A percentile compares a stretch with the other conserved stretches of the same genome.
phyloP scores from a whole-genome alignment of 2,329 filamentous ascomycete genomes.

The Didymella arachidicola region DNA sequence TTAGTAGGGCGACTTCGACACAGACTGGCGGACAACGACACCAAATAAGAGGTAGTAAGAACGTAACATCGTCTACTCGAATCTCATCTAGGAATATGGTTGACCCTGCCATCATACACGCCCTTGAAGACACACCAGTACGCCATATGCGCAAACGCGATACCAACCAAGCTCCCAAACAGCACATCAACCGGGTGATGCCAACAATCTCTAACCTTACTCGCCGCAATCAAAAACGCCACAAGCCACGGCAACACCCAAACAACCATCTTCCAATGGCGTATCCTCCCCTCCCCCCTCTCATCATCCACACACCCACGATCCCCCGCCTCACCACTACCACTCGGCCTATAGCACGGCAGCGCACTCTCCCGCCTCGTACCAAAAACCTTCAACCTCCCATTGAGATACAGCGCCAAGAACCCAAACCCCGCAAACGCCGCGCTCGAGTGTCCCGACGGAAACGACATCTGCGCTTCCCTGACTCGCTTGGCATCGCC shows the following conservation, averaged over 20 bases:
- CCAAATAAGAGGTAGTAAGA: neutral
- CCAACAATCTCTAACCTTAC: slow-evolving; percentile 70
- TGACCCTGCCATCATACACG: slow-evolving; percentile 29
- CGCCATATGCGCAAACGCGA: slow-evolving; percentile 66
- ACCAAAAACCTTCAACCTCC: slow-evolving; percentile 34
- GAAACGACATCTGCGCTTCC: slow-evolving; percentile 44
- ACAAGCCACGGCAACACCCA: slow-evolving; percentile 69
- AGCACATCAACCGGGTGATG: slow-evolving; percentile 76
- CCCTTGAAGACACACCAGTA: slow-evolving; percentile 67
- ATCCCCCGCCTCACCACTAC: neutral
- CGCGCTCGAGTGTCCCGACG: slow-evolving; percentile 39
- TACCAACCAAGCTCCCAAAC: slow-evolving; percentile 68
- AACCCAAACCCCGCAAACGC: slow-evolving; percentile 46
- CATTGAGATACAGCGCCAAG: slow-evolving; percentile 40
- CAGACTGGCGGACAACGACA: no score
- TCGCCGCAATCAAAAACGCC: slow-evolving; percentile 69
- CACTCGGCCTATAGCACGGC: neutral
- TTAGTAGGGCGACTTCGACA: no score
- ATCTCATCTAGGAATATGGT: slow-evolving; percentile 25
- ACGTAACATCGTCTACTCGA: neutral
- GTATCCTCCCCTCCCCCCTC: neutral
- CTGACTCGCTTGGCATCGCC: slow-evolving; percentile 23
- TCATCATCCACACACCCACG: neutral
- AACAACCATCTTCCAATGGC: slow-evolving; percentile 72
- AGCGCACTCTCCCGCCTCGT: neutral